Evolutionary conservation across 441 rosid species (phyloP).

Genomic region (Euphorbia celastroides): DNA sequence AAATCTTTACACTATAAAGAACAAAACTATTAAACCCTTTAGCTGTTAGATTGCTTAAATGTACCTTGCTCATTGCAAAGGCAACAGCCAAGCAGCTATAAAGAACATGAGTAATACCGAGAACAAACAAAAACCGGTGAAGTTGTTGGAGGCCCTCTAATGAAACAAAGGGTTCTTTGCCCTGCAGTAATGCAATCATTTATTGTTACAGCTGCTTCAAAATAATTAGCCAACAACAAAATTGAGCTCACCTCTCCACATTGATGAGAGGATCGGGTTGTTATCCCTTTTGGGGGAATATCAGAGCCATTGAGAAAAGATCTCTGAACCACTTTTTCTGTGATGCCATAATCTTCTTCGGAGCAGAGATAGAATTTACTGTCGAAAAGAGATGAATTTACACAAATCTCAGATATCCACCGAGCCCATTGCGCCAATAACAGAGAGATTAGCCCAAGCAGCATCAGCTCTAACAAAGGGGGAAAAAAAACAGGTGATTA

Average conservation of each 20-base stretch:
- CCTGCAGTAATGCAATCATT: conserved; percentile 38
- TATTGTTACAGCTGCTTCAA: background rate
- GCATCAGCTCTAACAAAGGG: conserved; percentile 81
- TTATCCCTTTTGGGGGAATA: conserved; percentile 51
- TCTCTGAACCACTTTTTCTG: conserved; percentile 29
- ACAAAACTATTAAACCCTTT: background rate
- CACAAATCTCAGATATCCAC: conserved; percentile 88
- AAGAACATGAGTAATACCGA: conserved; percentile 84
- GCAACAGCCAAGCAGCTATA: conserved; percentile 89
- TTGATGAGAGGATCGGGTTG: conserved; percentile 38
- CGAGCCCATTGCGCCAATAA: conserved; percentile 88
- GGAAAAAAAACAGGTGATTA: conserved; percentile 13
- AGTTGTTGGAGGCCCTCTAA: conserved; percentile 85
- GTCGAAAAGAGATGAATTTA: conserved; percentile 78
- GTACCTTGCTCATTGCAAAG: conserved; percentile 93
- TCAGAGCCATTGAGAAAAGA: conserved; percentile 39
- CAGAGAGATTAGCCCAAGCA: conserved; percentile 91
- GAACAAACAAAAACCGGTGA: conserved; percentile 82
- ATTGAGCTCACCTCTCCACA: conserved; percentile 63
- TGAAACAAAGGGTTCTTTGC: conserved; percentile 89
- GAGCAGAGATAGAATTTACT: conserved; percentile 83
- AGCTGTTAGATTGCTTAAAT: background rate
- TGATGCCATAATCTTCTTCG: conserved; percentile 47
- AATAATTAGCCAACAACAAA: background rate
- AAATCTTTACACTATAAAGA: conserved; percentile 7